These are phyloP conservation scores for Chloranthus sessilifolius DNA, from an alignment of 164 flowering plant species.

Conservation along the genomic window DNA sequence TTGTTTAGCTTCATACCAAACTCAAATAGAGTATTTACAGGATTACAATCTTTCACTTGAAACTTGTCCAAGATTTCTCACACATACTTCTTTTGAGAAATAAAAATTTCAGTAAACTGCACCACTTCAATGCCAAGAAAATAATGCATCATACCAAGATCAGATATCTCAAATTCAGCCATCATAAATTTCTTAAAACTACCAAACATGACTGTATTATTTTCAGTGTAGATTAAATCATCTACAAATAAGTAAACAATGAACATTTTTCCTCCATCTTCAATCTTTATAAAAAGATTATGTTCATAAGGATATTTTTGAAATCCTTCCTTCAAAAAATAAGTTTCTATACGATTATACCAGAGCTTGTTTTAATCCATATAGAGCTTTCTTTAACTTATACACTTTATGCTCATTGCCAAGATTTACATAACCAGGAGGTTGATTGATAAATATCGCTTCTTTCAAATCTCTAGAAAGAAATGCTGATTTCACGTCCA, in stretches of 20 bases:
- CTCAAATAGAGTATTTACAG: background rate
- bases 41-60: no score
- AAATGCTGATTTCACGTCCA: constrained; percentile 1
- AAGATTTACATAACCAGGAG: background rate
- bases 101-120: background rate
- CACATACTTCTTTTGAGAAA: background rate
- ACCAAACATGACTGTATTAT: background rate
- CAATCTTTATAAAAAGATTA: background rate
- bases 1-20: background rate
- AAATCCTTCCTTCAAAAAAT: background rate
- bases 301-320: background rate
- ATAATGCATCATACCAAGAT: background rate
- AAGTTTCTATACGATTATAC: background rate
- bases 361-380: constrained; percentile 1
- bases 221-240: background rate
- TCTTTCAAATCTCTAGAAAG: background rate
- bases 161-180: no score
- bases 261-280: background rate
- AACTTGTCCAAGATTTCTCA: background rate
- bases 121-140: background rate
- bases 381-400: background rate
- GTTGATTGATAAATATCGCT: background rate
- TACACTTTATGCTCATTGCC: background rate
- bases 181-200: background rate
- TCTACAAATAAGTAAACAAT: background rate